phyloP scores from a whole-genome alignment of 2,329 filamentous ascomycete species.

The Penicillium concentricum region DNA sequence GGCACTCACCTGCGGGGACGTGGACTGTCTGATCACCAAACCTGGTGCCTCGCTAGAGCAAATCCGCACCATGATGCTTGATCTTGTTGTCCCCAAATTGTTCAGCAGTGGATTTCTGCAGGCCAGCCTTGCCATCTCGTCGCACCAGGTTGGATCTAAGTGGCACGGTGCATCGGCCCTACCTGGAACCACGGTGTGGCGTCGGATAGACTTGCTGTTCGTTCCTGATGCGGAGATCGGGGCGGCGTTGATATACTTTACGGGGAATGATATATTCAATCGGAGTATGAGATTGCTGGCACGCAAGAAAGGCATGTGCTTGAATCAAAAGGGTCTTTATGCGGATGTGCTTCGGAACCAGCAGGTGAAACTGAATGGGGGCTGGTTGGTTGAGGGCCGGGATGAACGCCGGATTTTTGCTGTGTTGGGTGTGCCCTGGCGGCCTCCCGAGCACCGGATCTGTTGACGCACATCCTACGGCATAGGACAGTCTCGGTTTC shows the following conservation, averaged over 20 bases:
- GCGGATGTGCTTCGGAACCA: slow-evolving; percentile 64
- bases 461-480: slow-evolving; percentile 51
- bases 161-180: slow-evolving; percentile 86
- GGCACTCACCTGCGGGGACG: slow-evolving; percentile 70
- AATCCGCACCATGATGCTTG: slow-evolving; percentile 62
- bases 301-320: slow-evolving; percentile 73
- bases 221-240: slow-evolving; percentile 79
- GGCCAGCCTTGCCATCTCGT: slow-evolving; percentile 61
- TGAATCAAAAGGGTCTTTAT: slow-evolving; percentile 83
- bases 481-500: neutral
- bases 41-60: slow-evolving; percentile 56
- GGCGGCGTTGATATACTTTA: slow-evolving; percentile 90
- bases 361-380: slow-evolving; percentile 62
- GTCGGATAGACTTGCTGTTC: slow-evolving; percentile 79
- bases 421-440: slow-evolving; percentile 78
- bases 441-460: slow-evolving; percentile 72
- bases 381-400: slow-evolving; percentile 68
- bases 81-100: slow-evolving; percentile 62
- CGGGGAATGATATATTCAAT: slow-evolving; percentile 93
- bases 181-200: slow-evolving; percentile 62
- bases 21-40: slow-evolving; percentile 81
- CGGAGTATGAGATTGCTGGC: slow-evolving; percentile 78
- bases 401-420: slow-evolving; percentile 81
- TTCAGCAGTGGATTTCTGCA: slow-evolving; percentile 65
- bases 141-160: slow-evolving; percentile 65